These are phyloP conservation scores for Nicotiana tabacum DNA, from an alignment of 257 asterid genomes.

Conservation along the genomic window DNA sequence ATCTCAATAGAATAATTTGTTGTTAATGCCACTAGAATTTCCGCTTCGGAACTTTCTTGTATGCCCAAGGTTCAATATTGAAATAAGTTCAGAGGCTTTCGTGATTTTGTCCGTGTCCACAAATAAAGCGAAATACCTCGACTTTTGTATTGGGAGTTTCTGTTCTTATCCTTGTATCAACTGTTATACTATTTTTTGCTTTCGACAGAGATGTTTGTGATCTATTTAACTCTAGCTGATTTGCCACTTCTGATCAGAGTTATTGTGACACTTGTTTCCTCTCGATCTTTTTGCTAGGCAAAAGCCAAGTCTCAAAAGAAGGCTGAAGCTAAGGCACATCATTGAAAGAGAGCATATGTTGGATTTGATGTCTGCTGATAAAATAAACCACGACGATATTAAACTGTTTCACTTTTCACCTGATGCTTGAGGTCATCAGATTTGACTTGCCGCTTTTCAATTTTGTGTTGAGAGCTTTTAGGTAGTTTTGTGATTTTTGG, in stretches of 20 bases:
- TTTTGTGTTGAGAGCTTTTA: neutral
- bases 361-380: neutral
- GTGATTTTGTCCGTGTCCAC: no score
- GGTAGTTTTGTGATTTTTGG: neutral
- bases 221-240: neutral
- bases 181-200: neutral
- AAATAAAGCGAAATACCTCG: no score
- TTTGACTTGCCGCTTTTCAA: slow-evolving; percentile 1
- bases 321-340: slow-evolving; percentile 20
- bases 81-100: no score
- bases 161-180: neutral
- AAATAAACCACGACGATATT: neutral
- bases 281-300: slow-evolving; percentile 1
- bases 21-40: neutral
- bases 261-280: neutral
- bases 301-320: slow-evolving; percentile 18
- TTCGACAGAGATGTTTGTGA: neutral
- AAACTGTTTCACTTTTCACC: neutral
- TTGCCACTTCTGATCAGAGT: neutral
- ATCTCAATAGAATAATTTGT: neutral
- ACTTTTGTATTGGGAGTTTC: neutral
- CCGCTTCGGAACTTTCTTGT: no score
- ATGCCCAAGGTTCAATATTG: no score
- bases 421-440: neutral
- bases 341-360: neutral